Base-by-base conservation (phyloP, 495 filamentous ascomycete genomes). In the Podospora conica region DNA sequence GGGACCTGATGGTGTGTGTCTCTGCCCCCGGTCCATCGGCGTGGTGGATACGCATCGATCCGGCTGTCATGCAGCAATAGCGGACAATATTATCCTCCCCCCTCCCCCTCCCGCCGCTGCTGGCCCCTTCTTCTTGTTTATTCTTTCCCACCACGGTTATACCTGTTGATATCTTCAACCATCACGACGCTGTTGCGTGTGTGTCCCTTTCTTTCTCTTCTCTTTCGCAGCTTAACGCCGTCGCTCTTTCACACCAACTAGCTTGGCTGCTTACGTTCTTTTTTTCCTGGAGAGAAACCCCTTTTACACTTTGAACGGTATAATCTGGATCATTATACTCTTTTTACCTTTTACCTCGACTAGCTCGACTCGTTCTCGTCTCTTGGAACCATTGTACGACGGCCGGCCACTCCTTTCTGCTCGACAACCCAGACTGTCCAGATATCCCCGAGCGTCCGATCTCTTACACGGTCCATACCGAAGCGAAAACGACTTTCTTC, bases 221-320 rank as follows among this genome's bases (percentile, higher is more conserved):
- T 77, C 79, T 80, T 77, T 78, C 78, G 79, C 80, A 81, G 82
- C 82, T 83, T 73, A 77, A 78, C 73, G 71, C 76, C 70, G 75
- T 80, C 76, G 80, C 82, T 81, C 81, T 83, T 83, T 79, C 80
- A 80, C 75, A 73, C 81, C 83, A 84, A 85, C 82, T 83, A 80
- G 82, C 76, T 85, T 83, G 82, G 81, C 80, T 83, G 81, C 77
- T 78, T 76, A 80, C 76, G 63, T 76, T 80, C 80, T 78, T 84
- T 82, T 84, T 75, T 78, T 76, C 65, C 59, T 60, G 70, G 70
- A 72, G 69, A 73, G 61, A 74, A 65, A 70, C 54, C 48, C 63
- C 61, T 68, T 55, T 10, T 73, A 77, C 74, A 67, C 74, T 79
- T 80, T 78, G 68, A 70, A 76, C 75, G 73, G 77, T 78, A 76